Evolutionary conservation across 441 rosid species (phyloP), one percentile per base, ranked within the genome.

Genomic region (Hura crepitans): DNA sequence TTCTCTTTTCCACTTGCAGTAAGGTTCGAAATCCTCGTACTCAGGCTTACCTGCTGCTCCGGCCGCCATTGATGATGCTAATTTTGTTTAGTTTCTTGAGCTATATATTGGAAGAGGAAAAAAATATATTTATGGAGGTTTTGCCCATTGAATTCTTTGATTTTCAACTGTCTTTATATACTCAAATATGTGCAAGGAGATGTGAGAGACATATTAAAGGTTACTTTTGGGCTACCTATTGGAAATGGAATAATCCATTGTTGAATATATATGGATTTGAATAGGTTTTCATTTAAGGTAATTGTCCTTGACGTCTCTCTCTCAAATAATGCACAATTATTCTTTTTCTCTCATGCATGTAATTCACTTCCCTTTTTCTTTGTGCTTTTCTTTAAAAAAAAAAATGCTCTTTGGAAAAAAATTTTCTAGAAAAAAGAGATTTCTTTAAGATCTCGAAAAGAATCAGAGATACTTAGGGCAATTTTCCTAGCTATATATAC

Each of bases 11-110:
- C 80, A 77, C 59, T 64, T 59, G 71, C 76, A 63, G 3, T 2
- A 45, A 11, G 85, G 83, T 20, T 82, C 81, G 54, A 79, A 77
- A 59, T 89, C 89, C 25, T 80, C 86, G 23, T 66, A 74, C 50
- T 68, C 33, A 2, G 30, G 68, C 2, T 11, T 49, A 23, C 43
- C 11, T 30, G 53, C 51, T 62, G 61, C 43, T 60, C 57, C 67
- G 67, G 72, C 72, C 70, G 74, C 74, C 66, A 62, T 73, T 39
- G 33, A 59, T 64, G 43, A 9, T 54, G 54, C 9, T 67, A 27
- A 62, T 35, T 57, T 58, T 20, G 11, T 18, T 18, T 18, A 18
- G 18, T n/a, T 49, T 35, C 39, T 35, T 35, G 3, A 8, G 39
- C 39, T 35, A 35, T 4, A 35, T 35, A 2, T 35, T 35, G 7